Evolutionary conservation across 2,329 filamentous ascomycete genomes (phyloP).

Genomic region (Trichoderma cornu-damae): DNA sequence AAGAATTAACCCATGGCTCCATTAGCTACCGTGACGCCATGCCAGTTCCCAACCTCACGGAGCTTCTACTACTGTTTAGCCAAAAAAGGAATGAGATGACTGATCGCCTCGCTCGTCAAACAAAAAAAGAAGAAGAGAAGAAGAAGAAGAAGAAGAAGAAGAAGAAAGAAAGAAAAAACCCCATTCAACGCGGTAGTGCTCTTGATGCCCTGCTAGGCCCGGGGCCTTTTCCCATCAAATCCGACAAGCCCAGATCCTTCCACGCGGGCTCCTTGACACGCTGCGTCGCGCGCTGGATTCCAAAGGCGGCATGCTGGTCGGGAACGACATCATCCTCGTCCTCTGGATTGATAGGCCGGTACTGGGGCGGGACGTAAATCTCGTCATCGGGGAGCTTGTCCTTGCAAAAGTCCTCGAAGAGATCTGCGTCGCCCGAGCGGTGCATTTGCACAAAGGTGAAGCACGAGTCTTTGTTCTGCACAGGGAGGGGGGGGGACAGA

Average conservation of each 20-base stretch:
- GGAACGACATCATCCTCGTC: constrained; percentile 86
- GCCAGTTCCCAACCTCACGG: not conserved
- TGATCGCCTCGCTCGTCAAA: not conserved
- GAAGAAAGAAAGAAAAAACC: no score
- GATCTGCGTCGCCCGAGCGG: constrained; percentile 64
- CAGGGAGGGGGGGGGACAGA: constrained; percentile 21
- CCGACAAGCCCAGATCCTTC: constrained; percentile 70
- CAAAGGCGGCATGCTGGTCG: constrained; percentile 82
- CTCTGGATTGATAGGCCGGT: constrained; percentile 79
- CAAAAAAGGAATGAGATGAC: not conserved
- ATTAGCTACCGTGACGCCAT: constrained; percentile 10
- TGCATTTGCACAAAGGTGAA: constrained; percentile 75
- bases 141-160: no score
- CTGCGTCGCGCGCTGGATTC: constrained; percentile 76
- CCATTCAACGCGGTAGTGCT: constrained; percentile 24
- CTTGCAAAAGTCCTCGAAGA: constrained; percentile 72
- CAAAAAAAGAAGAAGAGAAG: no score
- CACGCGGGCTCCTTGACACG: constrained; percentile 65
- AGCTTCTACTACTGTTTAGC: not conserved
- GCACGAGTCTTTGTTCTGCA: constrained; percentile 65
- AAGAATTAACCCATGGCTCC: not conserved
- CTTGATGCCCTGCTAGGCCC: constrained; percentile 15
- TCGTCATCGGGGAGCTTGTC: constrained; percentile 70
- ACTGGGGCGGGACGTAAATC: constrained; percentile 72
- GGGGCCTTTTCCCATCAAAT: constrained; percentile 63